Percentiles rank a stretch among this genome's conserved stretches.
These are phyloP conservation scores for Sicyos baderoa DNA, from an alignment of 306 rosid species.

Conservation along the genomic window DNA sequence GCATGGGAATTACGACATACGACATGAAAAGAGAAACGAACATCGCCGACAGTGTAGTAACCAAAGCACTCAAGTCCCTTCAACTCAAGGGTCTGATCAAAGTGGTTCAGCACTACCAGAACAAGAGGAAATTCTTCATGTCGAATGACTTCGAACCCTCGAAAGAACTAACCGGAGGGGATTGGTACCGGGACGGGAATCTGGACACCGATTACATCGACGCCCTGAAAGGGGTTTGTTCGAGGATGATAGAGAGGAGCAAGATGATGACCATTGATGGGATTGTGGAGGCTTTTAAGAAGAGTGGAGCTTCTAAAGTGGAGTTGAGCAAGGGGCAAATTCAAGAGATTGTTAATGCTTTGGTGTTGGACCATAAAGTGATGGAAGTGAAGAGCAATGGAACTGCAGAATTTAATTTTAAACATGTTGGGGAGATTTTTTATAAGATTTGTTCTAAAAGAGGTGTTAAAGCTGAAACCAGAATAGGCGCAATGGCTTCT, in stretches of 20 bases:
- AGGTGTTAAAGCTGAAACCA: constrained; percentile 34
- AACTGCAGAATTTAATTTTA: constrained; percentile 41
- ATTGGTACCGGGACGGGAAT: constrained; percentile 49
- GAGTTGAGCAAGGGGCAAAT: constrained; percentile 35
- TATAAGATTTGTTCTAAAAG: constrained; percentile 44
- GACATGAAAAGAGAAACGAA: constrained; percentile 49
- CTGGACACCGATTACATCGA: constrained; percentile 41
- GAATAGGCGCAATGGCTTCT: constrained; percentile 42
- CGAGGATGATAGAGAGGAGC: constrained; percentile 29
- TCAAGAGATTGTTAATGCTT: constrained; percentile 43
- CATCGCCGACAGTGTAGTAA: constrained; percentile 30
- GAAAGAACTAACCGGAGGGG: constrained; percentile 56
- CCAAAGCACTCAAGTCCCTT: constrained; percentile 44
- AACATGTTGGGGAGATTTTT: constrained; percentile 52
- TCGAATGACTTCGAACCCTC: constrained; percentile 60
- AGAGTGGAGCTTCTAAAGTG: constrained; percentile 22
- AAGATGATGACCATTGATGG: constrained; percentile 43
- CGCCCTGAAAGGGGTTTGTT: constrained; percentile 28
- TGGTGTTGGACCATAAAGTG: constrained; percentile 56
- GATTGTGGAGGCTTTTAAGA: constrained; percentile 28
- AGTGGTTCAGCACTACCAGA: constrained; percentile 51
- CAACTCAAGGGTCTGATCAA: constrained; percentile 45
- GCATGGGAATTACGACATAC: constrained; percentile 46
- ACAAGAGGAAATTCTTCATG: constrained; percentile 60
- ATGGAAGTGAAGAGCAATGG: constrained; percentile 56